phyloP scores from a whole-genome alignment of 2,329 filamentous ascomycete genomes.

The Magnaporthiopsis rhizophila region DNA sequence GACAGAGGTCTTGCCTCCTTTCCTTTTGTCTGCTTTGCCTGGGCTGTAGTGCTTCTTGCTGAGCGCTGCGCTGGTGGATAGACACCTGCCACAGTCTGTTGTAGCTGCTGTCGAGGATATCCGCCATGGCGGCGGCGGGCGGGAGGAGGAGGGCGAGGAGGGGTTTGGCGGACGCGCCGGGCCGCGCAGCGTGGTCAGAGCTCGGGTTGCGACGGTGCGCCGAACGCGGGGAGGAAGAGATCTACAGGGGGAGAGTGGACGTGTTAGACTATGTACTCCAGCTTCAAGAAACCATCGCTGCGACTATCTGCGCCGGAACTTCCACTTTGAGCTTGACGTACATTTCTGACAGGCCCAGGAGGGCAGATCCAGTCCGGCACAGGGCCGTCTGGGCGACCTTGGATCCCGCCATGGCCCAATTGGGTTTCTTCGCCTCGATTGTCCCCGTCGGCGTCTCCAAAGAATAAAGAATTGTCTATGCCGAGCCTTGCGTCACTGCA shows the following conservation, averaged over 20 bases:
- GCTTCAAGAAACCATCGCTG: background rate
- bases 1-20: background rate
- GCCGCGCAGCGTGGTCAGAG: background rate
- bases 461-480: background rate
- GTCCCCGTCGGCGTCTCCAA: background rate
- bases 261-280: background rate
- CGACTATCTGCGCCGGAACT: background rate
- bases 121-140: background rate
- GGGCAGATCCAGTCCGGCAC: background rate
- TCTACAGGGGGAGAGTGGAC: background rate
- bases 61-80: slow-evolving; percentile 10
- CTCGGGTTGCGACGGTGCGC: too few relatives aligned
- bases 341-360: background rate
- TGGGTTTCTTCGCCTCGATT: background rate
- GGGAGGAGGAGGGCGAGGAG: background rate
- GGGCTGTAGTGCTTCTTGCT: slow-evolving; percentile 8
- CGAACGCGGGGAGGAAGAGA: background rate
- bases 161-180: too few relatives aligned
- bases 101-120: background rate
- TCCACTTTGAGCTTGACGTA: background rate
- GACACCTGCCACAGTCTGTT: slow-evolving; percentile 4
- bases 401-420: background rate
- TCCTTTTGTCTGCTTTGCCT: slow-evolving; percentile 14
- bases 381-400: background rate
- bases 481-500: too few relatives aligned